Percentiles rank a stretch among this genome's conserved stretches.
phyloP scores from a whole-genome alignment of 257 asterid species.

The Lycium barbarum region DNA sequence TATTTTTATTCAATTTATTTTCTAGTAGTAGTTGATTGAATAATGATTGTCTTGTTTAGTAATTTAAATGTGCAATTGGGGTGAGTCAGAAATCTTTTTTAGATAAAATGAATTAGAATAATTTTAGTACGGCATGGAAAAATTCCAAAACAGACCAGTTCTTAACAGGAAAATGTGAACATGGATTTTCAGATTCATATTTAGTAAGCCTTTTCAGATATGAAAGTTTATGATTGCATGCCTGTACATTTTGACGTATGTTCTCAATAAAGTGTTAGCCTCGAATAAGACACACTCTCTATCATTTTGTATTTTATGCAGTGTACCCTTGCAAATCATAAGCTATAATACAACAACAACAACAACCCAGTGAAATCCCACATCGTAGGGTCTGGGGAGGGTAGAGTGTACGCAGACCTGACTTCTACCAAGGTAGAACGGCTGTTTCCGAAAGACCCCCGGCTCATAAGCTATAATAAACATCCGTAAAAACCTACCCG shows the following conservation, averaged over 20 bases:
- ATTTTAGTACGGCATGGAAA: neutral
- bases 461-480: no score
- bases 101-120: neutral
- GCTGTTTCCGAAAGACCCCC: no score
- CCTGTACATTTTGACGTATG: neutral
- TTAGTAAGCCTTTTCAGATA: conserved; percentile 13
- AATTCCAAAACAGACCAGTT: neutral
- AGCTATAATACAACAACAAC: no score
- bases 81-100: neutral
- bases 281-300: neutral
- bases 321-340: no score
- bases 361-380: no score
- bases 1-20: neutral
- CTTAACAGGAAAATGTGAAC: neutral
- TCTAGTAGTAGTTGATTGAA: neutral
- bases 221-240: no score
- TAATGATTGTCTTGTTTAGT: neutral
- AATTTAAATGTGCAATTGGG: neutral
- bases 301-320: neutral
- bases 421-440: no score
- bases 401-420: no score
- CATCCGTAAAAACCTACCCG: no score
- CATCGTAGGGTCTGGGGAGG: no score
- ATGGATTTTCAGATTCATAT: conserved; percentile 20
- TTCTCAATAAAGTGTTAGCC: conserved; percentile 1